These are phyloP conservation scores for Arthrobotrys musiformis DNA, from an alignment of 2,329 filamentous ascomycete genomes.

Conservation along the genomic window DNA sequence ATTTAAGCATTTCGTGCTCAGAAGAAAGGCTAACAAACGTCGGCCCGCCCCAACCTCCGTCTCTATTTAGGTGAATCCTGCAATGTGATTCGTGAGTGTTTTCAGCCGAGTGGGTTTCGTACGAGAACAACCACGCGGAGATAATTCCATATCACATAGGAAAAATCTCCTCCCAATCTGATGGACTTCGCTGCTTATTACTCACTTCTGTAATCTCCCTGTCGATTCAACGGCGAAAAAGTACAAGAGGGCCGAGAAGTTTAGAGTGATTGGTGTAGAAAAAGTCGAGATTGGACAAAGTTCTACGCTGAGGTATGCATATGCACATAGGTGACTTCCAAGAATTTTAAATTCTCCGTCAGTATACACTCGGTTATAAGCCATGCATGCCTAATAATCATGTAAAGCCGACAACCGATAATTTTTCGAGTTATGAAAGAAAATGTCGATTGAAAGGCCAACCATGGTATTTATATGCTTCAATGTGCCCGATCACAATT, in stretches of 20 bases:
- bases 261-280: neutral
- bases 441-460: neutral
- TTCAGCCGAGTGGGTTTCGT: slow-evolving; percentile 26
- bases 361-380: neutral
- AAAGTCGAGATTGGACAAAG: neutral
- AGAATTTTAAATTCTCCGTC: neutral
- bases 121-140: slow-evolving; percentile 36
- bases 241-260: slow-evolving; percentile 2
- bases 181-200: neutral
- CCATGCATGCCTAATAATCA: too few relatives aligned
- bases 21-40: slow-evolving; percentile 31
- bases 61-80: slow-evolving; percentile 20
- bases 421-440: neutral
- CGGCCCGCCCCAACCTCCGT: slow-evolving; percentile 46
- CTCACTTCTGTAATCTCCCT: slow-evolving; percentile 1
- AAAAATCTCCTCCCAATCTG: slow-evolving; percentile 15
- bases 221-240: slow-evolving; percentile 1
- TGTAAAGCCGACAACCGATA: neutral
- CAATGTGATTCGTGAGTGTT: slow-evolving; percentile 22
- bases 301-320: neutral
- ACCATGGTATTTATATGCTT: slow-evolving; percentile 1
- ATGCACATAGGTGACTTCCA: too few relatives aligned
- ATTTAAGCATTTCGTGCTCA: slow-evolving; percentile 34
- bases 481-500: neutral
- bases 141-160: slow-evolving; percentile 19